Evolutionary conservation across 345 rosid genomes (phyloP), one percentile per base, ranked within the genome.

Genomic region (Sisymbrium irio): DNA sequence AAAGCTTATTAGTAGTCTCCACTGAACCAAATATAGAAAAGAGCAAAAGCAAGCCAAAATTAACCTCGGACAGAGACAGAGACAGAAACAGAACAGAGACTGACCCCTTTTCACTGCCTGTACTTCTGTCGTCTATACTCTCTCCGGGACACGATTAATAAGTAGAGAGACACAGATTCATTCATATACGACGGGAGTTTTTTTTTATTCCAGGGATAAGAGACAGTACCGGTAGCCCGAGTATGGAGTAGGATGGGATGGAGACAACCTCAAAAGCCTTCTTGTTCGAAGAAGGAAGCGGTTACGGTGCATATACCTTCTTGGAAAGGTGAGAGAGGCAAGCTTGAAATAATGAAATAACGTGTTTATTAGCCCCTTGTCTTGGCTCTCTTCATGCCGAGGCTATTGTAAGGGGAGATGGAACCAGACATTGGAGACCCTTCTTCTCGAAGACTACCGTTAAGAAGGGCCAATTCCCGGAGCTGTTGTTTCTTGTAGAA

Each of bases 341-440:
- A 65, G 47, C 57, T 50, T 65, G 14, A 39, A 47, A 20, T 10
- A 4, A 41, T 27, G 46, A 46, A 58, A 0, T 39, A 22, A 58
- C 44, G 45, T 33, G 53, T 55, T 76, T 63, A 49, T 82, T 74
- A 94, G 79, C 93, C 97, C 80, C 91, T 83, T 33, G 98, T 96
- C 88, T 96, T 96, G 66, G 99, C 98, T 78, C 99, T 82, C 88
- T 96, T 96, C 96, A 96, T 86, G 35, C 98, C 96, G 13, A 92
- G 97, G 86, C 88, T 90, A 86, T 88, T 84, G 84, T 85, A 90
- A 30, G 99, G 98, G 51, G 98, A 92, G 39, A 90, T 83, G 8
- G 98, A 89, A 65, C 99, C 95, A 40, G 98, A 87, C 97, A 92
- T 88, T n/a, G 95, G 93, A 71, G 98, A 92, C 27, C 97, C 97